Evolutionary conservation across 2,329 filamentous ascomycete genomes (phyloP).

Genomic region (Fusarium sp.): DNA sequence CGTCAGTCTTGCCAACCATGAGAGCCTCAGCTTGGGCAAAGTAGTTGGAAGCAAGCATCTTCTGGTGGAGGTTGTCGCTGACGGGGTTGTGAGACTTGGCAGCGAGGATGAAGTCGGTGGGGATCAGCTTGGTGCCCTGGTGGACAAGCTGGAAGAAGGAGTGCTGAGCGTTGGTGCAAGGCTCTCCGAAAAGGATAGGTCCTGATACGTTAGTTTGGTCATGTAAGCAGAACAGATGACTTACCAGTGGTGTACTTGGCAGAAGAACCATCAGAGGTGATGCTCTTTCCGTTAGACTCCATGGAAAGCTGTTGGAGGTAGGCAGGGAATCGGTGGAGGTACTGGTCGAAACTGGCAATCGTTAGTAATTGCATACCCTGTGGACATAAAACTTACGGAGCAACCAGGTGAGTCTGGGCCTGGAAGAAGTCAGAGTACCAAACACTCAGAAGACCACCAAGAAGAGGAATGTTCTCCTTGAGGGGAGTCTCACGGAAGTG

Average conservation of each 20-base stretch:
- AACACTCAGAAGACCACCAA: constrained; percentile 93
- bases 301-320: constrained; percentile 99
- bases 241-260: constrained; percentile 94
- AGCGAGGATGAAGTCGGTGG: constrained; percentile 96
- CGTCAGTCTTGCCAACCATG: constrained; percentile 90
- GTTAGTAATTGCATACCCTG: constrained; percentile 20
- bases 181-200: constrained; percentile 96
- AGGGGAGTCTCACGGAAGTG: constrained; percentile 94
- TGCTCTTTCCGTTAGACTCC: constrained; percentile 99
- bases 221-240: constrained; percentile 11
- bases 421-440: constrained; percentile 99
- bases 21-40: constrained; percentile 89
- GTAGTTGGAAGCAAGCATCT: constrained; percentile 94
- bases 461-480: constrained; percentile 92
- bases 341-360: constrained; percentile 86
- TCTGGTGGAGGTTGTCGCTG: constrained; percentile 92
- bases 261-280: constrained; percentile 87
- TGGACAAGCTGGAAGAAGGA: constrained; percentile 99
- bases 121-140: constrained; percentile 99
- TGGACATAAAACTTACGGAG: constrained; percentile 74
- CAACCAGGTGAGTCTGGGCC: constrained; percentile 96
- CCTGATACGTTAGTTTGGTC: constrained; percentile 57
- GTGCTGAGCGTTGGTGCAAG: constrained; percentile 98
- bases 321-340: constrained; percentile 97
- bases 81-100: constrained; percentile 97